A percentile compares a stretch with the other conserved stretches of the same genome.
Evolutionary conservation across 164 flowering plant genomes (phyloP).

Genomic region (Dillenia turbinata): DNA sequence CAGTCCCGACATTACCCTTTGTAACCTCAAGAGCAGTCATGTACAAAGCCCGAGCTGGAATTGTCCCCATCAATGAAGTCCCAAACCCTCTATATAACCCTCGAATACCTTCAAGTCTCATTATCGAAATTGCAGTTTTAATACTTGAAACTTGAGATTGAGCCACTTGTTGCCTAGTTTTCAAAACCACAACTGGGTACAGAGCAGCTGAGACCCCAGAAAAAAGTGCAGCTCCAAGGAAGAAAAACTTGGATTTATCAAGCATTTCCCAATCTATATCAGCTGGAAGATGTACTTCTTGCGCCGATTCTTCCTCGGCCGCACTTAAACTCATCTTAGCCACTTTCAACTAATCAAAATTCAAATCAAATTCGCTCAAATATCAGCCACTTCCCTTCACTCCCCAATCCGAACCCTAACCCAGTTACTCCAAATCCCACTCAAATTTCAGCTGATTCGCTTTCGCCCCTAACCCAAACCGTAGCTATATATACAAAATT

Average conservation of each 20-base stretch:
- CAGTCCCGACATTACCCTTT: constrained; percentile 61
- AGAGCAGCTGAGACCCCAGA: constrained; percentile 54
- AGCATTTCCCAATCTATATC: constrained; percentile 92
- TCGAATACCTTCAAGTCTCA: constrained; percentile 51
- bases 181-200: constrained; percentile 61
- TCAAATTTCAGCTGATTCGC: too few relatives aligned
- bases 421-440: too few relatives aligned
- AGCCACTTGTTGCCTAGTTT: constrained; percentile 62
- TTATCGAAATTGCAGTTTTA: constrained; percentile 15
- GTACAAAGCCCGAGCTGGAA: constrained; percentile 82
- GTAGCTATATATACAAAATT: constrained; percentile 12
- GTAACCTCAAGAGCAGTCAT: constrained; percentile 80
- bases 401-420: too few relatives aligned
- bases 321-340: constrained; percentile 63
- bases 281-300: constrained; percentile 74
- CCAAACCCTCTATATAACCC: constrained; percentile 82
- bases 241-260: constrained; percentile 79
- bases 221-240: constrained; percentile 84
- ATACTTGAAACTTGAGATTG: constrained; percentile 30
- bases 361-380: too few relatives aligned
- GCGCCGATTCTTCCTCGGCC: constrained; percentile 52
- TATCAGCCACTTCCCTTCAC: too few relatives aligned
- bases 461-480: background rate
- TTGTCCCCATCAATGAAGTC: constrained; percentile 74
- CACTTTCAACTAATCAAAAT: background rate